phyloP scores from a whole-genome alignment of 2,329 filamentous ascomycete genomes.

The Penicillium griseofulvum region DNA sequence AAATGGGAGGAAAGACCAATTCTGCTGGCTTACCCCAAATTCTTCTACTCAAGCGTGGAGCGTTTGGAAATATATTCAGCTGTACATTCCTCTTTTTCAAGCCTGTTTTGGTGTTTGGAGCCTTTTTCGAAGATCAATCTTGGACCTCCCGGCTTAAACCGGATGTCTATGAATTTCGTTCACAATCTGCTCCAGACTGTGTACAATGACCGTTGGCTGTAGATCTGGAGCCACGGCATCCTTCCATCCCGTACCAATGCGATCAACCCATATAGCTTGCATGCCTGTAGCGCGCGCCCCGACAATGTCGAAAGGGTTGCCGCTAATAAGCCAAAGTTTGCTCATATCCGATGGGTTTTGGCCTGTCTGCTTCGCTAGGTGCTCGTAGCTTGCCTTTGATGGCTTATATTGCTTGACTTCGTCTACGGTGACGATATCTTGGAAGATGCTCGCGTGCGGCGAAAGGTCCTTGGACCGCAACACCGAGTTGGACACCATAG shows the following conservation, averaged over 20 bases:
- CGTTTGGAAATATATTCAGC: conserved; percentile 49
- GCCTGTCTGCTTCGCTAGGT: conserved; percentile 54
- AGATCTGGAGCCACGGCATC: conserved; percentile 56
- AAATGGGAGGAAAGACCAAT: conserved; percentile 47
- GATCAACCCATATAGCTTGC: conserved; percentile 66
- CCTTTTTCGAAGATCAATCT: background rate
- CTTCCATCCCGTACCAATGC: conserved; percentile 61
- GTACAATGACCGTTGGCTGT: conserved; percentile 55
- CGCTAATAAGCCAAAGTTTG: conserved; percentile 66
- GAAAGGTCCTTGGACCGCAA: conserved; percentile 56
- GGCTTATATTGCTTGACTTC: conserved; percentile 63
- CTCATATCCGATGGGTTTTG: conserved; percentile 45
- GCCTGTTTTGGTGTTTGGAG: background rate
- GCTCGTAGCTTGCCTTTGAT: conserved; percentile 58
- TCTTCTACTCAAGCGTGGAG: conserved; percentile 42
- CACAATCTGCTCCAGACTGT: conserved; percentile 59
- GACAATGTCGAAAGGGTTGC: conserved; percentile 71
- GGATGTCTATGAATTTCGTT: conserved; percentile 30
- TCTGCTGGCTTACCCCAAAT: conserved; percentile 48
- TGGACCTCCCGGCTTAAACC: background rate
- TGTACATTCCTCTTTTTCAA: conserved; percentile 33
- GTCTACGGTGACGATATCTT: conserved; percentile 62
- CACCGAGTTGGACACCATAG: conserved; percentile 63
- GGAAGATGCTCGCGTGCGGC: conserved; percentile 50
- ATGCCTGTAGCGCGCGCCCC: conserved; percentile 63